These are phyloP conservation scores for Solanum hybrid DNA, from an alignment of 305 asterid genomes.

Conservation along the genomic window DNA sequence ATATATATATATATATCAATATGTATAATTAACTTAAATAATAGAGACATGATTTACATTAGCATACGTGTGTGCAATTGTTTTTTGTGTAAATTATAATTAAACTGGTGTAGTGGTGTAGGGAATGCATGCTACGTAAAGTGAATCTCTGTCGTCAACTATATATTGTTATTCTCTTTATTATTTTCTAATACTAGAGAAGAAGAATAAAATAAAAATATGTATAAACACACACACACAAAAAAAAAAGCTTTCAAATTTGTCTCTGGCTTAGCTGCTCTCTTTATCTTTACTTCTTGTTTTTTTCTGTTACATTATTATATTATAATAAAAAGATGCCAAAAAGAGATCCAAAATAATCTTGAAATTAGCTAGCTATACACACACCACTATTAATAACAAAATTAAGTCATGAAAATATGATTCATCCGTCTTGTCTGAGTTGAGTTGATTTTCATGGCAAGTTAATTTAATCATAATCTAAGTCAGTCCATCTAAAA, in stretches of 20 bases:
- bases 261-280: slow-evolving; percentile 27
- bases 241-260: slow-evolving; percentile 5
- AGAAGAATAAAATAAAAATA: slow-evolving; percentile 1
- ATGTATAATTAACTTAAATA: neutral
- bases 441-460: neutral
- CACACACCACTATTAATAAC: no score
- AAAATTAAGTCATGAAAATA: neutral
- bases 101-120: slow-evolving; percentile 8
- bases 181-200: neutral
- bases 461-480: neutral
- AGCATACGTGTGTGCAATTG: neutral
- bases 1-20: neutral
- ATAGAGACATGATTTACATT: neutral
- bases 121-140: slow-evolving; percentile 24
- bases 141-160: slow-evolving; percentile 41
- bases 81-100: neutral
- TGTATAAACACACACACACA: neutral
- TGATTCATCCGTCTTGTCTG: neutral
- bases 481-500: neutral
- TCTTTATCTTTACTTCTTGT: neutral
- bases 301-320: neutral
- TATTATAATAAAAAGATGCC: neutral
- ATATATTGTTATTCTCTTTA: neutral
- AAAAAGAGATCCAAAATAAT: neutral
- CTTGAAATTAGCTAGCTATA: neutral